Percentiles rank a stretch among this genome's conserved stretches.
phyloP scores from a whole-genome alignment of 441 rosid species.

The Viola pubescens region DNA sequence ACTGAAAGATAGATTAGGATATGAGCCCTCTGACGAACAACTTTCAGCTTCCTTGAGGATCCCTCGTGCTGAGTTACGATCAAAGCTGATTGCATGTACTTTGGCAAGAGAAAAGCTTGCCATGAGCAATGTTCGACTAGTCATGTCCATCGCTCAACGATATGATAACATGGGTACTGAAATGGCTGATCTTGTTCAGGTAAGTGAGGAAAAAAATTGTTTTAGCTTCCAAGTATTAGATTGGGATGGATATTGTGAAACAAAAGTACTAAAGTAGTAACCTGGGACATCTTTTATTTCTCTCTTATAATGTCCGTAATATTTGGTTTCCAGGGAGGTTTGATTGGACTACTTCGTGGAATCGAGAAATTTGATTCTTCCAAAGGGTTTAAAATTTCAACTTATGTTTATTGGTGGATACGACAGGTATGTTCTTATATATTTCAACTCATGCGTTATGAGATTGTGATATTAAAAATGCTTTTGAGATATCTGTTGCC shows the following conservation, averaged over 20 bases:
- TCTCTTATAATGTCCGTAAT: not conserved
- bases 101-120: slow-evolving; percentile 89
- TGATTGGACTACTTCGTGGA: slow-evolving; percentile 85
- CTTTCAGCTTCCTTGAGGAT: slow-evolving; percentile 73
- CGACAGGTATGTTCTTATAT: slow-evolving; percentile 55
- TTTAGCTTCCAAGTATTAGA: slow-evolving; percentile 9
- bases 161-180: slow-evolving; percentile 83
- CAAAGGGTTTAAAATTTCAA: slow-evolving; percentile 89
- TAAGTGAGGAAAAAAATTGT: slow-evolving; percentile 14
- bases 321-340: slow-evolving; percentile 62
- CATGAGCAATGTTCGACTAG: slow-evolving; percentile 95
- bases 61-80: slow-evolving; percentile 58
- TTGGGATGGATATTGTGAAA: not conserved
- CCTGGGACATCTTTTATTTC: not conserved
- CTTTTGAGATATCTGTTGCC: too few relatives aligned
- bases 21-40: slow-evolving; percentile 82
- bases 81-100: slow-evolving; percentile 53
- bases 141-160: slow-evolving; percentile 89
- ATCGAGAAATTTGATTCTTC: slow-evolving; percentile 94
- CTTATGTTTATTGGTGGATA: slow-evolving; percentile 99
- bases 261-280: not conserved
- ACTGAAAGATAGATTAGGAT: slow-evolving; percentile 72
- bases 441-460: too few relatives aligned
- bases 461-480: too few relatives aligned
- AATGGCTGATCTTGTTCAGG: slow-evolving; percentile 99